Conservation (phyloP, 306 rosid species). For the Cicer yamashitae region DNA sequence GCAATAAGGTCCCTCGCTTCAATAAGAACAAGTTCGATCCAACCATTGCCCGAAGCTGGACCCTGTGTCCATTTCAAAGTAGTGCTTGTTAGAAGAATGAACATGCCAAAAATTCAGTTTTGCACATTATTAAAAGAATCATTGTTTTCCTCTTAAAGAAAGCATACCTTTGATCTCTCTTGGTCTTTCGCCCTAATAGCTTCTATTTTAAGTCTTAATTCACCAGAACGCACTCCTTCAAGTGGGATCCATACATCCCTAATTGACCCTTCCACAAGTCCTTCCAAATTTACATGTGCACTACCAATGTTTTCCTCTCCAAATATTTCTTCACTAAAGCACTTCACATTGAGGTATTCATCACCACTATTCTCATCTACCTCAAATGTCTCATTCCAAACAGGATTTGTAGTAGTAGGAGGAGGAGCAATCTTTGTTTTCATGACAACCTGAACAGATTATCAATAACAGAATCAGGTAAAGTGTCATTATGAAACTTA, state of each 20-base stretch:
- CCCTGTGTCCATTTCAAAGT: slow-evolving; percentile 56
- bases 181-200: slow-evolving; percentile 66
- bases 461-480: slow-evolving; percentile 34
- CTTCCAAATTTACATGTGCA: slow-evolving; percentile 96
- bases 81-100: slow-evolving; percentile 43
- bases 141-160: slow-evolving; percentile 36
- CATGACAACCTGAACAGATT: slow-evolving; percentile 61
- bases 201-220: slow-evolving; percentile 84
- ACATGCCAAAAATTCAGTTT: slow-evolving; percentile 30
- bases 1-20: slow-evolving; percentile 92
- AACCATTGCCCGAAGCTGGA: slow-evolving; percentile 61
- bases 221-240: slow-evolving; percentile 91
- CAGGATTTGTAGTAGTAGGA: slow-evolving; percentile 54
- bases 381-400: slow-evolving; percentile 83
- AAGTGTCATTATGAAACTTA: slow-evolving; percentile 20
- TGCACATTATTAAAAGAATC: slow-evolving; percentile 22
- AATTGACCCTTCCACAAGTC: slow-evolving; percentile 63
- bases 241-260: slow-evolving; percentile 96
- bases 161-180: slow-evolving; percentile 80
- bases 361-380: slow-evolving; percentile 86
- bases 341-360: slow-evolving; percentile 80
- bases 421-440: slow-evolving; percentile 67
- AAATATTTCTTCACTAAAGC: slow-evolving; percentile 74
- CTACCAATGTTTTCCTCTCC: slow-evolving; percentile 84
- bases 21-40: slow-evolving; percentile 85